Evolutionary conservation across 495 filamentous ascomycete genomes (phyloP), one percentile per base, ranked within the genome.

Genomic region (Penicillium macrosclerotiorum): DNA sequence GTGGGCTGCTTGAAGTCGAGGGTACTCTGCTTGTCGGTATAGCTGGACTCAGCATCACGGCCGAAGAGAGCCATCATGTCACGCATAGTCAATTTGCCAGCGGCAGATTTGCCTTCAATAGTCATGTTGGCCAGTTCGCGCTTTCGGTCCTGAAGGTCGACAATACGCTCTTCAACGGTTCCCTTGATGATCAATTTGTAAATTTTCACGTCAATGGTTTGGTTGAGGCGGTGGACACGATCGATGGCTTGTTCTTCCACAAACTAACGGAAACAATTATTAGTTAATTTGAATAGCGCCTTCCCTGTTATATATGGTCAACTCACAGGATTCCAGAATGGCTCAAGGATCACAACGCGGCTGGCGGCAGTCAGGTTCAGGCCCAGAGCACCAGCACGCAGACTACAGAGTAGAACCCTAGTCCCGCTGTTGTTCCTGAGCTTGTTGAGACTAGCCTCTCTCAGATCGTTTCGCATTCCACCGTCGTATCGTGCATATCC

Each of bases 191-290:
- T 95, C 52, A 98, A 76, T 52, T 90, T 91, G 74, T 95, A 98
- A 42, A 98, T 90, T 17, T 89, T 80, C 29, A 98, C 93, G 59
- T 96, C 91, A 11, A 88, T 72, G 11, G 89, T 95, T 68, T 98
- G 93, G 42, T 93, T 96, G 31, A 98, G 82, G 8, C 93, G 88
- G 54, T 98, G 93, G 34, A 98, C 93, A 32, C 93, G 90, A 63
- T 98, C 93, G 54, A 98, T 98, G 8, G 93, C 93, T 75, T 97
- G 93, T 64, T 96, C 93, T 76, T 98, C 93, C 19, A 97, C 87
- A 54, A 98, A 98, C 72, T 86, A 41, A 18, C 26, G 40, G 23
- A 23, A 9, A 46, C n/a, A n/a, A n/a, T n/a, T 19, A 14, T 46
- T 38, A 46, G 43, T 7, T 11, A 29, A n/a, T 31, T 14, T 8